Evolutionary conservation across 139 green algal species (phyloP).

Genomic region (Medakamo hakoo): DNA sequence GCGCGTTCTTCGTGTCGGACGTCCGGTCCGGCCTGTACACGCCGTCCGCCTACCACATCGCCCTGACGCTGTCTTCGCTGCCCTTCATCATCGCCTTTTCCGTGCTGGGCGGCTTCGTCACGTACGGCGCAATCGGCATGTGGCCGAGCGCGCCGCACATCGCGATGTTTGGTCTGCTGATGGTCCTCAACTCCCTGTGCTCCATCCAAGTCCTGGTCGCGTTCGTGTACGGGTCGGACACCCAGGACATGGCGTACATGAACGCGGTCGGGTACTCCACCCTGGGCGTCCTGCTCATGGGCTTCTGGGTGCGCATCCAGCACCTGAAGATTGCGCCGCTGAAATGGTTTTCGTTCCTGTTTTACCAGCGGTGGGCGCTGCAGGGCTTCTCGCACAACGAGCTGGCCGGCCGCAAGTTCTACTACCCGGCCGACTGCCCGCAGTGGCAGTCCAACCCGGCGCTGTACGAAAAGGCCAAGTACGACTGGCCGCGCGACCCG

Average conservation of each 20-base stretch:
- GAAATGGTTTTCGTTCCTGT: not conserved
- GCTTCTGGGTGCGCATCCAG: not conserved
- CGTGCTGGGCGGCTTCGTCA: constrained; percentile 18
- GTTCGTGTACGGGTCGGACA: not conserved
- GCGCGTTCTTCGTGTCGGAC: constrained; percentile 37
- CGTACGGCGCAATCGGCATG: constrained; percentile 40
- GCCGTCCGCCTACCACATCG: constrained; percentile 24
- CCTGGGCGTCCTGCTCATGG: not conserved
- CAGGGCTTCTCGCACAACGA: not conserved
- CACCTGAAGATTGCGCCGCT: not conserved
- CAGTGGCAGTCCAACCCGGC: not conserved
- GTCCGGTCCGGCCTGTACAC: constrained; percentile 26
- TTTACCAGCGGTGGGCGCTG: not conserved
- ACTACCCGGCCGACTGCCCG: not conserved
- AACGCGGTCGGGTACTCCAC: not conserved
- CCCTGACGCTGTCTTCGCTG: constrained; percentile 24
- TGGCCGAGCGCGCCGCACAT: not conserved
- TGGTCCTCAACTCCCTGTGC: constrained; percentile 6
- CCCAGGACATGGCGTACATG: not conserved
- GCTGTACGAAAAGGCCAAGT: not conserved
- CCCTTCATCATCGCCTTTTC: constrained; percentile 30
- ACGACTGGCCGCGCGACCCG: not conserved
- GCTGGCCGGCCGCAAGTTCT: not conserved
- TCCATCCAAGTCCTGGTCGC: constrained; percentile 2
- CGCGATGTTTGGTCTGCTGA: not conserved